A percentile compares a stretch with the other conserved stretches of the same genome.
phyloP scores from a whole-genome alignment of 2,329 filamentous ascomycete genomes.

The Beauveria varroae region DNA sequence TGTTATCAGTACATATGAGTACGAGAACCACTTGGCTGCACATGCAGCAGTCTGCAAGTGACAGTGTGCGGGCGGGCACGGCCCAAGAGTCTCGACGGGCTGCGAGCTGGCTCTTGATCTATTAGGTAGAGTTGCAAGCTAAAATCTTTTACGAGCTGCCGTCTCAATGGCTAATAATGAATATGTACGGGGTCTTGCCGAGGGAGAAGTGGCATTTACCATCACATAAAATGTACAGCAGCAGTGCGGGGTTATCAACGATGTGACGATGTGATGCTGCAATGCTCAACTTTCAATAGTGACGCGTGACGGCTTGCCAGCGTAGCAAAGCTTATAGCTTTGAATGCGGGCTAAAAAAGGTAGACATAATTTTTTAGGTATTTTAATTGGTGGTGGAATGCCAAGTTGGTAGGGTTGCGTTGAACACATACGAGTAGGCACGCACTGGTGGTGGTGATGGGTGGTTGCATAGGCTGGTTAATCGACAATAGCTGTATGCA shows the following conservation, averaged over 20 bases:
- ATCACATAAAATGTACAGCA: neutral
- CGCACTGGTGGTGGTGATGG: no score
- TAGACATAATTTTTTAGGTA: no score
- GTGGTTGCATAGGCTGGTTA: no score
- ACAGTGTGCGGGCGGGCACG: neutral
- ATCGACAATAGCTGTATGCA: no score
- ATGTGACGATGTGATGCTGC: slow-evolving; percentile 9
- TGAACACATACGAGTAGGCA: no score
- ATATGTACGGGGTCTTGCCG: neutral
- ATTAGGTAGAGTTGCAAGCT: neutral
- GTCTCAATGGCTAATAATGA: neutral
- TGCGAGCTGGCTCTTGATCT: neutral
- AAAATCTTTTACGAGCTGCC: neutral
- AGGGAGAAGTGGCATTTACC: neutral
- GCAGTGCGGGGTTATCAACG: neutral
- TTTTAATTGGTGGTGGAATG: no score
- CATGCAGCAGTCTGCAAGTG: neutral
- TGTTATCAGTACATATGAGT: neutral
- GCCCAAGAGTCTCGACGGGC: neutral
- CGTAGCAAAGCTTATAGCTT: neutral
- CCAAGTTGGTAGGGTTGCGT: no score
- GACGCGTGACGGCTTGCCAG: neutral
- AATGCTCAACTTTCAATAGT: neutral
- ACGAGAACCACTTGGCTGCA: neutral
- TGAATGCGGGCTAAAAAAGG: neutral